Evolutionary conservation across 2,329 filamentous ascomycete genomes (phyloP), one percentile per base, ranked within the genome.

Genomic region (Penicillium glabrum): DNA sequence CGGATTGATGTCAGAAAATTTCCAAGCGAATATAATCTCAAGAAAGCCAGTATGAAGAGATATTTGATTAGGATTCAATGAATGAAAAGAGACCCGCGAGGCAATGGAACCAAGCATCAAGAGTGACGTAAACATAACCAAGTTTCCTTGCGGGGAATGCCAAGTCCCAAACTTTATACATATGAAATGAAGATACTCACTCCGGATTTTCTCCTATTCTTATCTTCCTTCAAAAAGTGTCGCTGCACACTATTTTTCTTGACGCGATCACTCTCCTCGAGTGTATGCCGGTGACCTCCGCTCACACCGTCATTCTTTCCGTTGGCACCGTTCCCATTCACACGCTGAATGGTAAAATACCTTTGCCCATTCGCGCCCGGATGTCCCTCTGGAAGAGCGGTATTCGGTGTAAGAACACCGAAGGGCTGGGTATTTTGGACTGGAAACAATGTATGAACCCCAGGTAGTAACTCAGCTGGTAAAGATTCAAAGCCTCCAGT

Each of bases 241-340:
- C 90, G 79, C 69, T 89, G 82, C 6, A 92, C 87, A 61, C 86
- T 91, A 61, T 89, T 92, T 78, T 90, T 92, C 77, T 93, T 93
- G 35, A 93, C 88, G 59, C 86, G 83, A 69, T 93, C 90, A 66
- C 89, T 92, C 65, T 88, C 88, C 53, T 85, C 85, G 8, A 93
- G 74, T 0, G 83, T 83, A 72, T 93, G 90, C 64, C 88, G 88
- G 70, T 93, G 90, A n/a, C 86, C 86, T 9, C 88, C 88, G 21
- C 85, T 81, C 45, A 88, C 82, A 7, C 86, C 87, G 62, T 90
- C 88, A 23, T 84, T 83, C 70, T 89, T 89, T 3, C 87, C 88
- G 68, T 90, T 90, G 0, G 83, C 86, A 1, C 87, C 88, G 66
- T 89, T 91, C 0, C 89, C 89, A 73, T 92, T 91, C 7, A 92